Evolutionary conservation across 2,329 filamentous ascomycete species (phyloP).

Genomic region (Aspergillus eucalypticola): DNA sequence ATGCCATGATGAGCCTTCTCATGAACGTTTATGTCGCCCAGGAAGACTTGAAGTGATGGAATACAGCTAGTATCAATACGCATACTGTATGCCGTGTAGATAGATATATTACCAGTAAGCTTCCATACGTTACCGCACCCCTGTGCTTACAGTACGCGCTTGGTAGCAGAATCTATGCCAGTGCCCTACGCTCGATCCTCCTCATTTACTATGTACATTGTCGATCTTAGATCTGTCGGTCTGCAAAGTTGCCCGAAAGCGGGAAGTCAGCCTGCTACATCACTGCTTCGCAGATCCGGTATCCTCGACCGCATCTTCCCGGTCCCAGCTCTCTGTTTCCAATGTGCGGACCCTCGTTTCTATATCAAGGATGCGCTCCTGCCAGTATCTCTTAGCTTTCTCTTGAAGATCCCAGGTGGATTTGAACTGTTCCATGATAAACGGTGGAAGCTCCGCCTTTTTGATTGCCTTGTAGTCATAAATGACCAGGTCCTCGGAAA

Average conservation of each 20-base stretch:
- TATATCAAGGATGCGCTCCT: conserved; percentile 57
- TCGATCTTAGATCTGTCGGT: neutral
- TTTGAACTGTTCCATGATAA: conserved; percentile 62
- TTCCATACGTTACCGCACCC: neutral
- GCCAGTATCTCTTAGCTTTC: conserved; percentile 55
- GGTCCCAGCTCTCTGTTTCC: conserved; percentile 74
- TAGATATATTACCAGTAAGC: neutral
- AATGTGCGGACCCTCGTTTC: conserved; percentile 60
- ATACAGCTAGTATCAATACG: neutral
- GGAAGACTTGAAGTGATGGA: neutral
- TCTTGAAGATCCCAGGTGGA: conserved; percentile 64
- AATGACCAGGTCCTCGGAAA: conserved; percentile 74
- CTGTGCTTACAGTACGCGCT: neutral
- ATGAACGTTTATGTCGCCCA: neutral
- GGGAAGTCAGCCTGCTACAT: neutral
- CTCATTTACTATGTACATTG: neutral
- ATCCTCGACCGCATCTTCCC: conserved; percentile 70
- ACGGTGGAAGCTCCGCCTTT: conserved; percentile 60
- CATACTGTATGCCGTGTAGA: neutral
- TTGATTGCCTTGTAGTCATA: conserved; percentile 68
- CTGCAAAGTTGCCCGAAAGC: neutral
- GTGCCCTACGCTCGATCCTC: neutral
- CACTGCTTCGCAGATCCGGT: conserved; percentile 49
- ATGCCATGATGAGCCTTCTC: no score
- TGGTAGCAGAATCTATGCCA: neutral